Base-by-base conservation (phyloP, 1,284 basidiomycete genomes). In the Pseudozyma pruni region DNA sequence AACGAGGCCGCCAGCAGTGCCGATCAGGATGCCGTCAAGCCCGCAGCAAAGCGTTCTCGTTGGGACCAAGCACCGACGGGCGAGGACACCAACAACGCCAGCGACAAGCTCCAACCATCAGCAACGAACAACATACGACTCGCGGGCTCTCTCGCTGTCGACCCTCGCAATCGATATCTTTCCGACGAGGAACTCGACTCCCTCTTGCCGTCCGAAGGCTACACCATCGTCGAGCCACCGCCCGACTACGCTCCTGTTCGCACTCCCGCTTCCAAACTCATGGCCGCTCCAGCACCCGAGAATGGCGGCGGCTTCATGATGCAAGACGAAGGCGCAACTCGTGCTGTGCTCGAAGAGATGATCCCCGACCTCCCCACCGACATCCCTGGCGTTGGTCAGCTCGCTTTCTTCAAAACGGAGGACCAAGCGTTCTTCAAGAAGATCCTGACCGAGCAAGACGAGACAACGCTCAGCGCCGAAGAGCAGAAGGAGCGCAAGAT, bases 401-500 rank as follows among this genome's bases (percentile, higher is more conserved):
- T 98, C 31, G 93, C 94, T 7, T 98, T 98, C 85, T 94, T 99
- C 88, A 99, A 98, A 84, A 87, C 92, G 0, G 96, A 99, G 84
- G 96, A 99, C 81, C 93, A 94, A 5, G 90, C 94, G 81, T 98
- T 98, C 84, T 98, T 98, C 76, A 90, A 93, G 57, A 97, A 97
- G 84, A 96, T 98, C 64, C 84, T 96, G 46, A 93, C 92, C 75
- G 92, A 95, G 83, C 92, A 94, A 78, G 93, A 96, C 83, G 91
- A 97, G 84, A 74, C 77, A 27, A 79, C 67, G n/a, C 86, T 98
- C 47, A 89, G 92, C 1, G 89, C 94, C n/a, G 96, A 98, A 50
- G 96, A 98, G 85, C 91, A 98, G 87, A 98, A 98, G 85, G 96
- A 98, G 85, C 89, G 94, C 80, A 98, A 98, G 85, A 98, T 98